Evolutionary conservation across 2,329 filamentous ascomycete genomes (phyloP).

Genomic region (Cercospora zeina): DNA sequence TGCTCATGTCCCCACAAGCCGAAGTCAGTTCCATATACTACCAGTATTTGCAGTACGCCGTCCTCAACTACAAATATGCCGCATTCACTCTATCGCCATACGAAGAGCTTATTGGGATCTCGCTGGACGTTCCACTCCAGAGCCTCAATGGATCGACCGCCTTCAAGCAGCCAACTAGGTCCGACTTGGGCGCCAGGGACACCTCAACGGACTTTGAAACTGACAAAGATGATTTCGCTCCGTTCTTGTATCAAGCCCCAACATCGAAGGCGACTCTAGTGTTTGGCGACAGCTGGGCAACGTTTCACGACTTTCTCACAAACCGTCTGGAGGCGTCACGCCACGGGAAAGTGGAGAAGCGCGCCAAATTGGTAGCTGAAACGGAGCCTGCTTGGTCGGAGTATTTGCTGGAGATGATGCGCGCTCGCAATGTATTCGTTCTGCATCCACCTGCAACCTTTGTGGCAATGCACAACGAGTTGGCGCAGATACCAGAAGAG

Average conservation of each 20-base stretch:
- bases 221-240: slow-evolving; percentile 45
- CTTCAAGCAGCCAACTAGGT: slow-evolving; percentile 53
- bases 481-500: slow-evolving; percentile 72
- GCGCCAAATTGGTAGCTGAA: slow-evolving; percentile 62
- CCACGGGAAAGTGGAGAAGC: slow-evolving; percentile 29
- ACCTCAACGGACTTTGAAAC: slow-evolving; percentile 34
- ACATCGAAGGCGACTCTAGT: slow-evolving; percentile 79
- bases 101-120: slow-evolving; percentile 70
- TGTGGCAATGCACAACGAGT: slow-evolving; percentile 74
- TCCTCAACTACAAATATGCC: slow-evolving; percentile 78
- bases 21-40: slow-evolving; percentile 81
- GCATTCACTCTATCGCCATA: slow-evolving; percentile 49
- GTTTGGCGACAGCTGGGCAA: slow-evolving; percentile 81
- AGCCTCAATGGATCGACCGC: slow-evolving; percentile 61
- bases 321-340: slow-evolving; percentile 49
- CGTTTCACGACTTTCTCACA: slow-evolving; percentile 78
- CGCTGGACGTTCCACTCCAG: slow-evolving; percentile 69
- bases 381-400: slow-evolving; percentile 75
- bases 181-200: slow-evolving; percentile 41
- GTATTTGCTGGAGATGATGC: slow-evolving; percentile 72
- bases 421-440: slow-evolving; percentile 73
- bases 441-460: slow-evolving; percentile 71
- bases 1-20: slow-evolving; percentile 79
- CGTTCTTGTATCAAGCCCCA: slow-evolving; percentile 84
- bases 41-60: slow-evolving; percentile 77